Evolutionary conservation across 768 basidiomycete species (phyloP).

Genomic region (Podaxis carcinomalis): DNA sequence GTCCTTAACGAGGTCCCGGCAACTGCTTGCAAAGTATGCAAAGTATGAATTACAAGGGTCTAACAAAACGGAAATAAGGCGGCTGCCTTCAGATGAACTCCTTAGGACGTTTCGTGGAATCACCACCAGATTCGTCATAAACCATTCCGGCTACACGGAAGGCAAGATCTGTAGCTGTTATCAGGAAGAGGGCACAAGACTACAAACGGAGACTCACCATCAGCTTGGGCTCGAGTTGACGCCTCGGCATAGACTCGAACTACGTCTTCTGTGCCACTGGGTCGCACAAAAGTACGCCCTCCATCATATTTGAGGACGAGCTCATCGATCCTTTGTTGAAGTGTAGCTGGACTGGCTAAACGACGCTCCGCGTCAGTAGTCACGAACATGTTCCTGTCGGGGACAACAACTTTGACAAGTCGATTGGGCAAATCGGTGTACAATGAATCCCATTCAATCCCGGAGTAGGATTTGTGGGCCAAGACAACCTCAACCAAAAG

Average conservation of each 20-base stretch:
- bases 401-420: constrained; percentile 88
- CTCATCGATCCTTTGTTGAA: constrained; percentile 82
- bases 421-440: constrained; percentile 95
- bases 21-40: background rate
- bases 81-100: constrained; percentile 58
- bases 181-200: constrained; percentile 4
- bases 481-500: constrained; percentile 92
- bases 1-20: background rate
- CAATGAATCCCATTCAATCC: constrained; percentile 85
- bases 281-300: constrained; percentile 91
- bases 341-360: constrained; percentile 70
- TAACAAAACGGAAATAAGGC: background rate
- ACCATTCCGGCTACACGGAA: constrained; percentile 82
- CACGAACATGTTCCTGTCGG: constrained; percentile 76
- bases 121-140: constrained; percentile 81
- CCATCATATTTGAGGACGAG: constrained; percentile 72
- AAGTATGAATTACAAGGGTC: too few species aligned
- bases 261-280: constrained; percentile 97
- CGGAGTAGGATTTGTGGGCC: constrained; percentile 81
- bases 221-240: constrained; percentile 62
- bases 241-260: constrained; percentile 98
- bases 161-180: constrained; percentile 60
- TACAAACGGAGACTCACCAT: constrained; percentile 55
- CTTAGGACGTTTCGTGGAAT: constrained; percentile 66
- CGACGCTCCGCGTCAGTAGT: constrained; percentile 93